phyloP scores from a whole-genome alignment of 1,139 yeast genomes.

The Hansenula sp. region DNA sequence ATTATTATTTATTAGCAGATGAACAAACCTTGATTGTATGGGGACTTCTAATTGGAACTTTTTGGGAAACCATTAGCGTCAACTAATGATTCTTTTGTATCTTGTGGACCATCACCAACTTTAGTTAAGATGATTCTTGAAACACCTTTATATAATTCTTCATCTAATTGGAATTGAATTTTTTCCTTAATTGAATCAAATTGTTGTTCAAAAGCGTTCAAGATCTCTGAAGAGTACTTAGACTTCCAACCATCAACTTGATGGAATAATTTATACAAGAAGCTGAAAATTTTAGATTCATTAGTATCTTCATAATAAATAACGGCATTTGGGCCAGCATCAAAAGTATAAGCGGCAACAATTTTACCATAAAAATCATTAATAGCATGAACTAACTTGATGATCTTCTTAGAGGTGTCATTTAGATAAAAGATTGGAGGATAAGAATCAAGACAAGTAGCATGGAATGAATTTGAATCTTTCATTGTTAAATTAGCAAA shows the following conservation, averaged over 20 bases:
- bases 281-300: conserved; percentile 63
- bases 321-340: conserved; percentile 99
- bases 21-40: neutral
- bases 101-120: conserved; percentile 85
- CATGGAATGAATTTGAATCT: conserved; percentile 96
- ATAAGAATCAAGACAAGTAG: conserved; percentile 89
- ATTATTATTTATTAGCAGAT: neutral
- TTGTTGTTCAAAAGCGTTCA: conserved; percentile 25
- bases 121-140: conserved; percentile 77
- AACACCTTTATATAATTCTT: conserved; percentile 63
- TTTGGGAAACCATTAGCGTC: conserved; percentile 45
- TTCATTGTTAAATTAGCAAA: conserved; percentile 93
- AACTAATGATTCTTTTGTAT: conserved; percentile 48
- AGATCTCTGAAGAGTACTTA: conserved; percentile 26
- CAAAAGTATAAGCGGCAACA: conserved; percentile 94
- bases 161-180: conserved; percentile 38
- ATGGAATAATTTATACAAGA: conserved; percentile 50
- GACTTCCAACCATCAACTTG: conserved; percentile 72
- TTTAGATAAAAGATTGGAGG: conserved; percentile 96
- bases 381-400: conserved; percentile 75
- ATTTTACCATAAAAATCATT: conserved; percentile 62
- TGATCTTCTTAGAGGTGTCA: conserved; percentile 88
- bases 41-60: neutral
- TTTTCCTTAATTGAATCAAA: conserved; percentile 35
- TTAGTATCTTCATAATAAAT: conserved; percentile 77